phyloP scores from a whole-genome alignment of 2,329 filamentous ascomycete genomes.

The Penicillium sp. region DNA sequence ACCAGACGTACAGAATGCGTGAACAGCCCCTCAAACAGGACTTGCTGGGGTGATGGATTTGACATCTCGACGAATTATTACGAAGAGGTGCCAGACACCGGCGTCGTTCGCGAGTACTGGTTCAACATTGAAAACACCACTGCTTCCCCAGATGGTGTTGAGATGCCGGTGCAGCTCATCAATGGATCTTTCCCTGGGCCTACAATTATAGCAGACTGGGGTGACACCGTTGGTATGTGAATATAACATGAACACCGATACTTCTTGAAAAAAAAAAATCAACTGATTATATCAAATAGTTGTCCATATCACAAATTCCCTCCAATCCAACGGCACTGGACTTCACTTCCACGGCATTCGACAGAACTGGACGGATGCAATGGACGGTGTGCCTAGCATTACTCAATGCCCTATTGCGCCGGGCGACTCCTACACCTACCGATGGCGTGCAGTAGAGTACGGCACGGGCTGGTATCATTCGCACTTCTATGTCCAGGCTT shows the following conservation, averaged over 20 bases:
- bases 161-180: constrained; percentile 38
- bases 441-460: constrained; percentile 43
- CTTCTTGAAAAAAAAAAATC: too few species aligned
- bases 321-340: constrained; percentile 36
- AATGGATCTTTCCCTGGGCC: constrained; percentile 72
- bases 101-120: too few species aligned
- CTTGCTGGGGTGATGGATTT: too few species aligned
- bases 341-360: constrained; percentile 44
- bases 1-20: too few species aligned
- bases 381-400: constrained; percentile 38
- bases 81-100: too few species aligned
- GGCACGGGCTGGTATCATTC: constrained; percentile 42
- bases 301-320: constrained; percentile 61
- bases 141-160: too few species aligned
- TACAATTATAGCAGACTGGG: constrained; percentile 67
- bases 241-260: too few species aligned
- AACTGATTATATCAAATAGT: constrained; percentile 12
- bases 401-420: constrained; percentile 48
- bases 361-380: constrained; percentile 35
- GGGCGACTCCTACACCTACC: constrained; percentile 41
- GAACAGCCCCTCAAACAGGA: too few species aligned
- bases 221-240: constrained; percentile 52
- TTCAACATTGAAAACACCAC: too few species aligned
- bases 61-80: too few species aligned
- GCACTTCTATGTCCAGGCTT: constrained; percentile 44